Evolutionary conservation across 2,329 filamentous ascomycete genomes (phyloP), one percentile per base, ranked within the genome.

Genomic region (Celoporthe dispersa): DNA sequence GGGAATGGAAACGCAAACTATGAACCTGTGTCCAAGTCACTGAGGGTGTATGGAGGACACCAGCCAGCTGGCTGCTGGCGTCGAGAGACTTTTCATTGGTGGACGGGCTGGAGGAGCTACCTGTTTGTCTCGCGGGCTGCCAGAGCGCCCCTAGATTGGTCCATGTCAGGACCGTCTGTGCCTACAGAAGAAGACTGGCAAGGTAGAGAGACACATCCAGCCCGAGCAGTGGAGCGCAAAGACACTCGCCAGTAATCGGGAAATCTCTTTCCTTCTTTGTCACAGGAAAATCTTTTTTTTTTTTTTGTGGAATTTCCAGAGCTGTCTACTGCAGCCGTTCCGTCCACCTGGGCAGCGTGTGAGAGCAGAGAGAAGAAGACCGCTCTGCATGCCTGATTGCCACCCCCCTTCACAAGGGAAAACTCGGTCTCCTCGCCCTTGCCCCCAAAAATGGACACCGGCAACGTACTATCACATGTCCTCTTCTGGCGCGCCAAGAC

Each of bases 241-340:
- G 4, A 57, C 53, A 31, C 12, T 31, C 25, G 4, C 12, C 14
- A 33, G 25, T 31, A 57, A 19, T 33, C 28, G 3, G 22, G 11
- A 3, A 28, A 31, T 11, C 35, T 35, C 39, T 9, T 2, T 28
- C 2, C 48, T 41, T 44, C 37, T 9, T 35, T 60, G 59, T 66
- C 35, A 57, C 62, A 63, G 63, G 67, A 51, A 60, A 69, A 37
- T n/a, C 55, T 62, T 31, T 57, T 66, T 35, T 41, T 37, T n/a
- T 44, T 62, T 33, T 51, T 59, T 48, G 44, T 64, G 37, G 44
- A 51, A 57, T 59, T 69, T 66, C 48, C 69, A 44, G 31, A 41
- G 68, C 66, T 48, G 48, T 66, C 67, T 71, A 69, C 48, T 48
- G 31, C 44, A 70, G 57, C 55, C 60, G 31, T 53, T 39, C 44